Conservation (phyloP, 352 stramenopile species). For the Globisporangium barbulae region DNA sequence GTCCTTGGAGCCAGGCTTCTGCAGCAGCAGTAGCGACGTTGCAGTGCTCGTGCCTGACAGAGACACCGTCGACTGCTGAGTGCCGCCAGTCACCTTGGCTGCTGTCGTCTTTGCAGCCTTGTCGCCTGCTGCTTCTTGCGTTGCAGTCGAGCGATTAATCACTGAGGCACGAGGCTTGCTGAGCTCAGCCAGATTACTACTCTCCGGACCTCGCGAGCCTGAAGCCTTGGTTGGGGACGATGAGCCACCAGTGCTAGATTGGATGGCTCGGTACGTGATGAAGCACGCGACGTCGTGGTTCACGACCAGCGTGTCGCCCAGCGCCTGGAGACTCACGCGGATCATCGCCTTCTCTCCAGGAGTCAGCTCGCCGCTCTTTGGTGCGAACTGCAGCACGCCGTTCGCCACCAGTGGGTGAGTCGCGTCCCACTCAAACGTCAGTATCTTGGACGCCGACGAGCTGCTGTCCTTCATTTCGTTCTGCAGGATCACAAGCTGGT, state of each 20-base stretch:
- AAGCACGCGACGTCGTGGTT: constrained; percentile 68
- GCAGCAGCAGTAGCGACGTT: not conserved
- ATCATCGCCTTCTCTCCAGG: constrained; percentile 51
- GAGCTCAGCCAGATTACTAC: constrained; percentile 2
- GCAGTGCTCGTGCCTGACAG: not conserved
- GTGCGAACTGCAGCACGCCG: constrained; percentile 46
- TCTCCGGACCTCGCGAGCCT: not conserved
- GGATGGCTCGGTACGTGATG: constrained; percentile 25
- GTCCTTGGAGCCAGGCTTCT: constrained; percentile 8
- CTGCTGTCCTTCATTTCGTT: constrained; percentile 26
- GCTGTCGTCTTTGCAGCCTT: constrained; percentile 13
- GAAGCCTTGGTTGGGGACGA: not conserved
- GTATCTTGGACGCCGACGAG: not conserved
- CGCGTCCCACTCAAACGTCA: constrained; percentile 61
- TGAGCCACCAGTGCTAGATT: not conserved
- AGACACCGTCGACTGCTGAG: not conserved
- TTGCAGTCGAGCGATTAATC: constrained; percentile 56
- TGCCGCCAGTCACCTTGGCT: not conserved
- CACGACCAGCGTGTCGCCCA: constrained; percentile 45
- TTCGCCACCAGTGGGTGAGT: constrained; percentile 50
- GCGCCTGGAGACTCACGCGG: constrained; percentile 41
- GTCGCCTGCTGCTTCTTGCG: constrained; percentile 46
- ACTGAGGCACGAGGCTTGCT: constrained; percentile 37
- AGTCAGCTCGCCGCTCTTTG: constrained; percentile 40
- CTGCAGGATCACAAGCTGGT: constrained; percentile 47